Percentiles rank a stretch among this genome's conserved stretches.
These are phyloP conservation scores for Dactylellina haptotyla DNA, from an alignment of 2,329 filamentous ascomycete species.

Conservation along the genomic window DNA sequence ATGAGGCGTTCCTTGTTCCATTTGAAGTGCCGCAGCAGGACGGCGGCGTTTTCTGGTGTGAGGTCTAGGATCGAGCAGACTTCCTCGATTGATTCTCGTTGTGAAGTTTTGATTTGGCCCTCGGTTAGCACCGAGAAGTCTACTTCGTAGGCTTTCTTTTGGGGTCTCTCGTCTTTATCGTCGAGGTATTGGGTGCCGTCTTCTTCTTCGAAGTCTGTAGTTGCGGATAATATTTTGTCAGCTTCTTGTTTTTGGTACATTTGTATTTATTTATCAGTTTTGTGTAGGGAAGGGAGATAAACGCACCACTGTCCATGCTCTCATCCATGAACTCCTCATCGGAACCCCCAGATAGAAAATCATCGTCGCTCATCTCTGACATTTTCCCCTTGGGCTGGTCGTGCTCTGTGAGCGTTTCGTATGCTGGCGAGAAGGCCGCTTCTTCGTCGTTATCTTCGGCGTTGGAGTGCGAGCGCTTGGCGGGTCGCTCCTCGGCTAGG, in stretches of 20 bases:
- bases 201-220: conserved; percentile 68
- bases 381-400: conserved; percentile 50
- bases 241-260: not conserved
- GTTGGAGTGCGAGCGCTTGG: conserved; percentile 51
- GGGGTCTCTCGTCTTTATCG: conserved; percentile 76
- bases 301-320: conserved; percentile 59
- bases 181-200: conserved; percentile 72
- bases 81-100: conserved; percentile 85
- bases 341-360: conserved; percentile 56
- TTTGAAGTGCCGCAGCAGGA: conserved; percentile 84
- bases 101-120: conserved; percentile 81
- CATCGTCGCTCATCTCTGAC: conserved; percentile 58
- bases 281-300: conserved; percentile 1
- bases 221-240: conserved; percentile 26
- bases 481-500: conserved; percentile 45
- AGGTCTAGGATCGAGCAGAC: conserved; percentile 92
- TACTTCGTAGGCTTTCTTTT: conserved; percentile 81
- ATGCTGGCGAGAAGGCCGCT: conserved; percentile 43
- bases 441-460: conserved; percentile 30
- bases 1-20: conserved; percentile 98
- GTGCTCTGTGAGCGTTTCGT: conserved; percentile 44
- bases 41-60: conserved; percentile 87
- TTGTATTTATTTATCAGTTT: conserved; percentile 4
- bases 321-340: conserved; percentile 66
- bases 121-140: conserved; percentile 84